These are phyloP conservation scores for Diaporthe humulicola DNA, from an alignment of 2,329 filamentous ascomycete species.

Conservation along the genomic window DNA sequence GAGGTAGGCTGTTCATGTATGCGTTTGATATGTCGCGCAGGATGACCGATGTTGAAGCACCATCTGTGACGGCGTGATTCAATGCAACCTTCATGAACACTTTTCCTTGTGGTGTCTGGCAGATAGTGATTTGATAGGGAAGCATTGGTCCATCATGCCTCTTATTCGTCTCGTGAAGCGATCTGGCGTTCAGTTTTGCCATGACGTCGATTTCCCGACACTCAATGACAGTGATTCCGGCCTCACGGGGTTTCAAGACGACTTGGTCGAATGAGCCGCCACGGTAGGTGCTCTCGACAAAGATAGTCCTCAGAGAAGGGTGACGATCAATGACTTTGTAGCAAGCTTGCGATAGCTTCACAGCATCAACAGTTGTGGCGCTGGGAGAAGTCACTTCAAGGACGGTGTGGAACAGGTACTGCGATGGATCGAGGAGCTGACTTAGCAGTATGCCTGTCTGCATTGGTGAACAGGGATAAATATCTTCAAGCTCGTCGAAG, in stretches of 20 bases:
- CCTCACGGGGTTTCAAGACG: slow-evolving; percentile 39
- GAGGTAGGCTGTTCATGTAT: background rate
- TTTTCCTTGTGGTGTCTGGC: slow-evolving; percentile 37
- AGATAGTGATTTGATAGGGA: slow-evolving; percentile 34
- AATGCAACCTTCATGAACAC: slow-evolving; percentile 42
- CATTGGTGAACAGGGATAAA: slow-evolving; percentile 45
- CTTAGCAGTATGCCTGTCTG: slow-evolving; percentile 45
- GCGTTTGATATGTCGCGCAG: slow-evolving; percentile 39
- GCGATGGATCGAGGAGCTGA: slow-evolving; percentile 42
- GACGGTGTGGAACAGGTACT: slow-evolving; percentile 43
- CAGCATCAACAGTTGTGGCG: slow-evolving; percentile 17
- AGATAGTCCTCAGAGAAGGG: slow-evolving; percentile 42
- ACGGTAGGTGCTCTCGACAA: slow-evolving; percentile 43
- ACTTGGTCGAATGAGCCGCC: slow-evolving; percentile 43
- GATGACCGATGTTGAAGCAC: slow-evolving; percentile 43
- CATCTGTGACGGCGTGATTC: slow-evolving; percentile 45
- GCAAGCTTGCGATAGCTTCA: slow-evolving; percentile 40
- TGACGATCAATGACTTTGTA: slow-evolving; percentile 43
- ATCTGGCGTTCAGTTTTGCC: background rate
- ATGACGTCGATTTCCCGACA: slow-evolving; percentile 34
- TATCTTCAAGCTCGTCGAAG: slow-evolving; percentile 43
- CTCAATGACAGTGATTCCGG: slow-evolving; percentile 41
- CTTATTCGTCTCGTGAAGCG: background rate
- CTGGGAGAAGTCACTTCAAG: slow-evolving; percentile 36
- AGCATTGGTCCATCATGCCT: background rate